Evolutionary conservation across 202 grass and related monocot genomes (phyloP), one percentile per base, ranked within the genome.

Genomic region (Dendrocalamus latiflorus): DNA sequence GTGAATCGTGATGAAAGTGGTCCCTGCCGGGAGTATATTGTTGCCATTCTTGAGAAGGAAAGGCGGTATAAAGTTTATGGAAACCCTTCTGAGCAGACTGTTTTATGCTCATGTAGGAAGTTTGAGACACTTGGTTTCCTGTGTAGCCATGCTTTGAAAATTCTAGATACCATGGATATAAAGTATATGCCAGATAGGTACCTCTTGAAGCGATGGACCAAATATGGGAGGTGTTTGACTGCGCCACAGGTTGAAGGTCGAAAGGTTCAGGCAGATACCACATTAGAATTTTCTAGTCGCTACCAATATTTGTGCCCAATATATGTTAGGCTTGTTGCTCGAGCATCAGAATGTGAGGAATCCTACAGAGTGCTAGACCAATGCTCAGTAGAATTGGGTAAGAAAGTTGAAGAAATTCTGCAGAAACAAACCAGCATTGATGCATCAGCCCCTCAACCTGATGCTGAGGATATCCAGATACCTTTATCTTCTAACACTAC

Each of bases 81-180:
- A 50, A 89, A 89, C 43, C 86, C 84, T 78, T 80, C 34, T 5
- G 89, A 94, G 45, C 89, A 87, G 54, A 79, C 50, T 20, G 86
- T 94, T 60, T 69, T 45, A 48, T 91, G 89, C 68, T 89, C 83
- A 34, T 94, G 86, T 71, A 85, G 77, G 70, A 94, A 87, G 49
- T 94, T 94, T 65, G 86, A 94, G 80, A 85, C 83, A n/a, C 79
- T 88, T 51, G 91, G 88, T 62, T 91, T 84, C 44, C 15, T 87
- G 59, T 89, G 83, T 62, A 87, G 89, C 37, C 92, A 94, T 87
- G 76, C 89, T 30, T 61, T 94, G 53, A 94, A 94, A 86, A 70
- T 86, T 78, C 67, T 90, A 30, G 91, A 93, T 80, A 62, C 73
- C n/a, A 93, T 93, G 85, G 85, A 90, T 69, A 86, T 94, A 50